Evolutionary conservation across 1,284 basidiomycete genomes (phyloP).

Genomic region (Heterobasidion occidentale): DNA sequence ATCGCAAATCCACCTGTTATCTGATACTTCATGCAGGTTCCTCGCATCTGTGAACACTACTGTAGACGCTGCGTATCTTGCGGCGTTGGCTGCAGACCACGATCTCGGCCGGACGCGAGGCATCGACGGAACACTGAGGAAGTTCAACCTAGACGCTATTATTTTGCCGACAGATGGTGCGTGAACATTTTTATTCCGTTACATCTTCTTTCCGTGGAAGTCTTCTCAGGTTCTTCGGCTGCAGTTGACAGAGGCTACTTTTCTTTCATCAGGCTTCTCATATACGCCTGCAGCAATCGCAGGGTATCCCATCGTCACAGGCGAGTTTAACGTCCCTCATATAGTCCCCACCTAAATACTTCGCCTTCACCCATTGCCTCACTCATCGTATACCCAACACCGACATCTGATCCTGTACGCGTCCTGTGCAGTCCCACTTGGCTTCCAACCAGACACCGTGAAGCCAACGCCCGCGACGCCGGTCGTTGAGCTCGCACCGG

Average conservation of each 20-base stretch:
- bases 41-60: slow-evolving; percentile 38
- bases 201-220: not conserved
- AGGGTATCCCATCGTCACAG: slow-evolving; percentile 53
- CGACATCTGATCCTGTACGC: no score
- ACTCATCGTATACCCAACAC: not conserved
- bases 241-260: no score
- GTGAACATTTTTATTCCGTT: slow-evolving; percentile 11
- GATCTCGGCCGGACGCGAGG: slow-evolving; percentile 47
- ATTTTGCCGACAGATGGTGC: slow-evolving; percentile 46
- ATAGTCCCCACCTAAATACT: no score
- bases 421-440: slow-evolving; percentile 42
- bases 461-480: slow-evolving; percentile 20
- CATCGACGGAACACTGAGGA: slow-evolving; percentile 50
- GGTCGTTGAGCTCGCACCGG: slow-evolving; percentile 26
- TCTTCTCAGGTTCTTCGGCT: no score
- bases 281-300: slow-evolving; percentile 36
- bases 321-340: slow-evolving; percentile 16
- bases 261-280: not conserved
- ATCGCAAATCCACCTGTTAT: not conserved
- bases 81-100: slow-evolving; percentile 39
- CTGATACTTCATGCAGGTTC: slow-evolving; percentile 24
- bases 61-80: slow-evolving; percentile 38
- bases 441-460: slow-evolving; percentile 47
- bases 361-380: not conserved
- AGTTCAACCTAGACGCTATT: slow-evolving; percentile 47